phyloP scores from a whole-genome alignment of 352 stramenopile species.

The Pythium plurisporium region DNA sequence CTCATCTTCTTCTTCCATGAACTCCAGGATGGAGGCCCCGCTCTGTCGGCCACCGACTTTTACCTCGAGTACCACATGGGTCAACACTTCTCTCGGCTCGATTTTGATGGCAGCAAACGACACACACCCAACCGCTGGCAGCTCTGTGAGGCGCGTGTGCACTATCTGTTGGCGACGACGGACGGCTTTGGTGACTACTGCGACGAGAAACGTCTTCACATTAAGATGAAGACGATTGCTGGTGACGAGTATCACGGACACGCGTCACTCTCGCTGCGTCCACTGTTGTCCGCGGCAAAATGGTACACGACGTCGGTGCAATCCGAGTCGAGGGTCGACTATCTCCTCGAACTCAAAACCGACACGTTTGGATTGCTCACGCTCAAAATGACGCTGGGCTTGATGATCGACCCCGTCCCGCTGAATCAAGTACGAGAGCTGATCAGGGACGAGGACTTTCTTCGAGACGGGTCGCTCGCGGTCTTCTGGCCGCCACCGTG shows the following conservation, averaged over 20 bases:
- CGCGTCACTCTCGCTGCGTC: conserved; percentile 48
- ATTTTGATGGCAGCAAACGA: conserved; percentile 74
- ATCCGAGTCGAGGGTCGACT: conserved; percentile 50
- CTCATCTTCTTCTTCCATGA: conserved; percentile 84
- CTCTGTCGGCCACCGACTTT: conserved; percentile 56
- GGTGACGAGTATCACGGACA: conserved; percentile 46
- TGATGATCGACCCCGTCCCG: conserved; percentile 57
- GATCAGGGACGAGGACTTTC: conserved; percentile 39
- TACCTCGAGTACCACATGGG: conserved; percentile 78
- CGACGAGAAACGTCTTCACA: conserved; percentile 51
- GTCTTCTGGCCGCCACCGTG: conserved; percentile 62
- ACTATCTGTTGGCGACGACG: conserved; percentile 64
- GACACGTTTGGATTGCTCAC: conserved; percentile 53
- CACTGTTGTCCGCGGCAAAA: conserved; percentile 50
- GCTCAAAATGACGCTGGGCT: conserved; percentile 66
- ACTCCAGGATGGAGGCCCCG: conserved; percentile 59
- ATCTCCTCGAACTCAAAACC: conserved; percentile 63
- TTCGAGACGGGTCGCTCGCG: conserved; percentile 38
- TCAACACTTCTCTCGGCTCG: conserved; percentile 45
- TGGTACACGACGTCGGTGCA: conserved; percentile 52
- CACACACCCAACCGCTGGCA: conserved; percentile 82
- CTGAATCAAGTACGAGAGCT: conserved; percentile 53
- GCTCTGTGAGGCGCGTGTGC: conserved; percentile 63
- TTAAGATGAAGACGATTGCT: conserved; percentile 53
- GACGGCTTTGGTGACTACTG: conserved; percentile 71